Evolutionary conservation across 257 asterid genomes (phyloP).

Genomic region (Fraxinus americana): DNA sequence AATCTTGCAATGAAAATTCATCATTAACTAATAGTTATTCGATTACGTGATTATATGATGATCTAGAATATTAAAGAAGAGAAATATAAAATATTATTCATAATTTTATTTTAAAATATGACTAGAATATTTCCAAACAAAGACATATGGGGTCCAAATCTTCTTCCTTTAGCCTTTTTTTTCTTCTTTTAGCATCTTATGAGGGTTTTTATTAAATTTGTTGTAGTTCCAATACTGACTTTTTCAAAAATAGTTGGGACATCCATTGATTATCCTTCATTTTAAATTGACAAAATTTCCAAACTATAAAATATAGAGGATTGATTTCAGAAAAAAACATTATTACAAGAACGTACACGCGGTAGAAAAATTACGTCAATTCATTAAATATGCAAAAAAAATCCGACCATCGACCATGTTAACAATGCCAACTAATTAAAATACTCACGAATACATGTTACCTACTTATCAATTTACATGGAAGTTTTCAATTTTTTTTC

Average conservation of each 20-base stretch:
- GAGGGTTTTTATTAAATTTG: not conserved
- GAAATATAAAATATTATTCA: not conserved
- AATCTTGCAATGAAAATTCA: not conserved
- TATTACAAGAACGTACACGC: too few relatives aligned
- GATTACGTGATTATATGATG: too few relatives aligned
- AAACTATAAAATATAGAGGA: not conserved
- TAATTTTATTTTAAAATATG: not conserved
- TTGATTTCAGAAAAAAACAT: too few relatives aligned
- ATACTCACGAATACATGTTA: too few relatives aligned
- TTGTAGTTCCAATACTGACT: not conserved
- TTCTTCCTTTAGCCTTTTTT: not conserved
- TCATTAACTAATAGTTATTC: not conserved
- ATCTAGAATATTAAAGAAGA: not conserved
- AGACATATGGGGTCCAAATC: not conserved
- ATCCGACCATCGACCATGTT: too few relatives aligned
- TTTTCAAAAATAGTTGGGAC: not conserved
- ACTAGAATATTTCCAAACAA: not conserved
- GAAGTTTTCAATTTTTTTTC: not conserved
- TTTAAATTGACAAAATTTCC: not conserved
- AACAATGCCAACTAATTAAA: too few relatives aligned
- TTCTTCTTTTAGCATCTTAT: not conserved
- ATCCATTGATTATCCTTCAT: not conserved
- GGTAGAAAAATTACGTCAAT: too few relatives aligned
- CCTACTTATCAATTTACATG: constrained; percentile 8
- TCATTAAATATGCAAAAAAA: too few relatives aligned